Evolutionary conservation across 202 grass and related monocot species (phyloP), one percentile per base, ranked within the genome.

Genomic region (Zizania palustris): DNA sequence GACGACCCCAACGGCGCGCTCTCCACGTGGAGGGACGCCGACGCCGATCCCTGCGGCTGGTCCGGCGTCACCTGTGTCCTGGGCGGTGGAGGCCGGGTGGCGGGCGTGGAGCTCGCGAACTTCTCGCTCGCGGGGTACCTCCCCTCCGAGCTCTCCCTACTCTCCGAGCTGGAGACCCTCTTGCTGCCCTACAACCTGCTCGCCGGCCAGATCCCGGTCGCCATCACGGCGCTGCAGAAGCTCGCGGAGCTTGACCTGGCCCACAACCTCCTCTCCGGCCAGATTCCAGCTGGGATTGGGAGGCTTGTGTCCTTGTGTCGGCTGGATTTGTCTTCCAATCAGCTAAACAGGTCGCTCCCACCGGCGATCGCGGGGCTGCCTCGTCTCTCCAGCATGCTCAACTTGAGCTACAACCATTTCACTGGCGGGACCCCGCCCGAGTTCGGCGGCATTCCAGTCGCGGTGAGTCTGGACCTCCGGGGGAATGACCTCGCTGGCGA

Each of bases 131-230:
- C 78, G 1, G 91, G 96, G 3, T 99, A 99, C 87, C 96, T 99
- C 16, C 96, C 96, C 4, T 99, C 96, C 2, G 96, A 99, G 76
- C 87, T 99, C 51, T 99, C 96, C 6, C 92, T 99, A 12, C 91
- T 99, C 1, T 90, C 91, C 6, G 81, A 85, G 61, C 77, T 99
- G 41, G 36, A 83, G 51, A 44, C 44, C 10, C 92, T 99, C 11
- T 83, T 89, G 7, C 71, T 95, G 10, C 82, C 89, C 0, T 79
- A 75, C 55, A 99, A 95, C 75, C 75, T 66, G 3, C 73, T 99
- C 11, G 69, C 96, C 4, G 91, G 96, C 9, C 92, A 91, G 66
- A 95, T 99, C 60, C 96, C 91, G 18, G 66, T 85, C 4, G 89
- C 96, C 5, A 9, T 98, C 8, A 77, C 89, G 2, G 80, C 85